These are phyloP conservation scores for Aspergillus costaricaensis DNA, from an alignment of 2,329 filamentous ascomycete species.

Conservation along the genomic window DNA sequence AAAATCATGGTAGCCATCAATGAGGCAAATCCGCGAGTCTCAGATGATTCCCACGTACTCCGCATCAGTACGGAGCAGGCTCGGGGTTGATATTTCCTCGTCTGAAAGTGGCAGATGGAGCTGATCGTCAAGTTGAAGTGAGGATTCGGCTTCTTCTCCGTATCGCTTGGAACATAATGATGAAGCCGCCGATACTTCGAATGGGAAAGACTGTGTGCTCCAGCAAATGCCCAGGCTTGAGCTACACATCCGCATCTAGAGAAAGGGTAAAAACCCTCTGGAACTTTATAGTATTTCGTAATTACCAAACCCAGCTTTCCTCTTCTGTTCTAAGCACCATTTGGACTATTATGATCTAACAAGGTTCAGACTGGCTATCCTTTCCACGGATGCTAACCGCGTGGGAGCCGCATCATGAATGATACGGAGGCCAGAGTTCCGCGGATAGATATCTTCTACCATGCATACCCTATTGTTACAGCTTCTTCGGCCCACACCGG, in stretches of 20 bases:
- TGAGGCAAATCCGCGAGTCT: background rate
- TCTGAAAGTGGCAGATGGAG: background rate
- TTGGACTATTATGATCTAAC: background rate
- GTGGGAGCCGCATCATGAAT: constrained; percentile 1
- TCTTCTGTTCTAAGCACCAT: background rate
- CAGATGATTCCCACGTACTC: background rate
- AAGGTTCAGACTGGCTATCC: background rate
- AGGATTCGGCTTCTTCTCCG: background rate
- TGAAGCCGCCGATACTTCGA: background rate
- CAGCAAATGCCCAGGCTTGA: background rate
- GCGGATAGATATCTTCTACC: background rate
- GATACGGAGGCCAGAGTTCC: background rate
- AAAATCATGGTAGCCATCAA: background rate
- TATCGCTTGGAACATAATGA: background rate
- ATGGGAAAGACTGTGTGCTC: background rate
- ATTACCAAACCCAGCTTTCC: background rate
- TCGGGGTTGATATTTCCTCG: background rate
- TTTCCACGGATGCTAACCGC: background rate
- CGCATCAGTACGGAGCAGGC: background rate
- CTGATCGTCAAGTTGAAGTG: background rate
- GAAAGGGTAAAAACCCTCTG: background rate
- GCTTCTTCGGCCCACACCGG: background rate
- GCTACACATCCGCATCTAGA: background rate
- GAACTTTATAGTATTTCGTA: background rate
- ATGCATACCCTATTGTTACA: constrained; percentile 5